Conservation (phyloP, 371 early-diverging fungal genomes). For the Rozella allomycis region DNA sequence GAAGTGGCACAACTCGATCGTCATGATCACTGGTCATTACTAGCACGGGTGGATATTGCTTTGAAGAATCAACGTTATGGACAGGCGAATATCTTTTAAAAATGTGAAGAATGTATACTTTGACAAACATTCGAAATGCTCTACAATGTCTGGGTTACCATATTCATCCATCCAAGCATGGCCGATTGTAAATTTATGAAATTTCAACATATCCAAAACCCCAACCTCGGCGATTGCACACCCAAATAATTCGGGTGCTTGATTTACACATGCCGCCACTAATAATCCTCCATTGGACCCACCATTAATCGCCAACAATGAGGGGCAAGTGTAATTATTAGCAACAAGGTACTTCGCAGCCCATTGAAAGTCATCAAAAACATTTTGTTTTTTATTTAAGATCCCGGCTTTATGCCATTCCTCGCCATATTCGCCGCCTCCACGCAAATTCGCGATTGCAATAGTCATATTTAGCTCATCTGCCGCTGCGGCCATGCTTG, state of each 20-base stretch:
- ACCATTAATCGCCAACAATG: constrained; percentile 36
- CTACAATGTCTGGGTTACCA: constrained; percentile 20
- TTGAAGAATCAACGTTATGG: constrained; percentile 25
- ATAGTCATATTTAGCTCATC: constrained; percentile 11
- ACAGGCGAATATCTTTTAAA: constrained; percentile 33
- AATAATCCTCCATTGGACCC: constrained; percentile 47
- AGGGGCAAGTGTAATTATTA: constrained; percentile 11
- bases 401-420: constrained; percentile 21
- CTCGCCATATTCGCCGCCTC: constrained; percentile 27
- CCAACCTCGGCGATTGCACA: constrained; percentile 21
- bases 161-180: constrained; percentile 23
- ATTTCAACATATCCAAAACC: constrained; percentile 30
- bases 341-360: constrained; percentile 18
- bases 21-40: constrained; percentile 22
- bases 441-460: constrained; percentile 23
- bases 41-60: constrained; percentile 11
- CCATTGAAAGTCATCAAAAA: constrained; percentile 25
- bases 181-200: constrained; percentile 37
- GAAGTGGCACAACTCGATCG: constrained; percentile 17
- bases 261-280: constrained; percentile 16
- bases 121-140: constrained; percentile 14
- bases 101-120: constrained; percentile 5
- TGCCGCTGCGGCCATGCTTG: constrained; percentile 16
- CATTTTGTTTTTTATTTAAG: constrained; percentile 13
- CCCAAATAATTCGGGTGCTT: constrained; percentile 30